Base-by-base conservation (phyloP, 2,329 filamentous ascomycete genomes). In the Aspergillus clavatus region DNA sequence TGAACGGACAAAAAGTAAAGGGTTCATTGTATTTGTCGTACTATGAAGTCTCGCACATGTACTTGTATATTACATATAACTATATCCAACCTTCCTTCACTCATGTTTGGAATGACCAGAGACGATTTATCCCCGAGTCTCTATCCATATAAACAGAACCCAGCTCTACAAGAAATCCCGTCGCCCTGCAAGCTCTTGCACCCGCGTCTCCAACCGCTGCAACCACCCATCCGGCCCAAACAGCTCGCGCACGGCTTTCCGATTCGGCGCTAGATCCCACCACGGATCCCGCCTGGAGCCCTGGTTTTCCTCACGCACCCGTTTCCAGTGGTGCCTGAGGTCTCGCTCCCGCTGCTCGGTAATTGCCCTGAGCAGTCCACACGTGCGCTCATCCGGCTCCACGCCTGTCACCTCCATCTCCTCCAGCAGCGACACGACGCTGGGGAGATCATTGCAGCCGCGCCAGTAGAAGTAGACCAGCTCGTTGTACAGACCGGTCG, bases 391-490 rank as follows among this genome's bases (percentile, higher is more conserved):
- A 43, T 69, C 61, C 6, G 66, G 61, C 29, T 67, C 62, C 38
- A 72, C 55, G 4, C 70, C 72, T 4, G 59, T 63, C n/a, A 64
- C 54, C 39, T 72, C 62, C 72, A 75, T 75, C 38, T 75, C 71
- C 19, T 56, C 54, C 7, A 73, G 54, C 7, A 73, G 57, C 1
- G 60, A 54, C 3, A 70, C 56, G 23, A 75, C 63, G 12, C 59
- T 63, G 5, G 63, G 60, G 2, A 75, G 54, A 36, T 73, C 67
- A 5, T 63, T 65, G 40, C 67, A 68, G 4, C 65, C 63, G 29
- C 59, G 55, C 72, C 72, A 74, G 46, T 66, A 60, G 46, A 70
- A 67, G 29, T 61, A 58, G 23, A 75, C 63, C 47, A 73, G 54
- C 33, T 72, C 70, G 48, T 73, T 72, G 55, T 69, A 74, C 18